Evolutionary conservation across 2,329 filamentous ascomycete genomes (phyloP).

Genomic region (Chlorencoelia australis): DNA sequence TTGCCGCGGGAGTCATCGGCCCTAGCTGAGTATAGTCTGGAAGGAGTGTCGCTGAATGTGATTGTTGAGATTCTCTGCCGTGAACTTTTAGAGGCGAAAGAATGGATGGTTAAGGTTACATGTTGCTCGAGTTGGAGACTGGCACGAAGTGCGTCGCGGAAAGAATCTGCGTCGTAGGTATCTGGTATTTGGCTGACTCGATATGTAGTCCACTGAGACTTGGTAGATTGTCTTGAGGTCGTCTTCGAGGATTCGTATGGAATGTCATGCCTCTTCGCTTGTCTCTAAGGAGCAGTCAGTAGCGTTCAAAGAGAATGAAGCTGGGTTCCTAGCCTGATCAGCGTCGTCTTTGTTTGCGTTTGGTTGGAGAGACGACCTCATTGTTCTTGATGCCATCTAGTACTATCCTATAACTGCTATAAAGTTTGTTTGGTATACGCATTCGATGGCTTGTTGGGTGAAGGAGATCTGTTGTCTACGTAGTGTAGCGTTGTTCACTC

Average conservation of each 20-base stretch:
- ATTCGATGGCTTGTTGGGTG: slow-evolving; percentile 1
- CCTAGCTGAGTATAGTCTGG: slow-evolving; percentile 1
- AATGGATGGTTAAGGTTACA: slow-evolving; percentile 1
- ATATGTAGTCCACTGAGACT: slow-evolving; percentile 5
- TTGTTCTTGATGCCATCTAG: slow-evolving; percentile 1
- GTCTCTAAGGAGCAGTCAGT: slow-evolving; percentile 2
- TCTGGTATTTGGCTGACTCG: slow-evolving; percentile 2
- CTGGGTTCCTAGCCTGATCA: slow-evolving; percentile 1
- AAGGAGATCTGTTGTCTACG: slow-evolving; percentile 1
- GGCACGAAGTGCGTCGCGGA: slow-evolving; percentile 2
- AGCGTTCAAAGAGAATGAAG: background rate
- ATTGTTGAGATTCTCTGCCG: slow-evolving; percentile 3
- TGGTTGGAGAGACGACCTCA: slow-evolving; percentile 1
- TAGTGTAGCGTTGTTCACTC: slow-evolving; percentile 1
- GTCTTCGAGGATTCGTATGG: background rate
- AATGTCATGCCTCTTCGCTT: background rate
- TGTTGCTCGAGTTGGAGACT: slow-evolving; percentile 1
- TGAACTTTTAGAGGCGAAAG: background rate
- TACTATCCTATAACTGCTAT: slow-evolving; percentile 1
- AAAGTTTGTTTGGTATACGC: background rate
- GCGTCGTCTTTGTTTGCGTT: slow-evolving; percentile 2
- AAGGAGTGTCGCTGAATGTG: slow-evolving; percentile 3
- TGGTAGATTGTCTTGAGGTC: background rate
- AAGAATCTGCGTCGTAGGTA: slow-evolving; percentile 3
- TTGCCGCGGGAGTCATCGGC: slow-evolving; percentile 1